Base-by-base conservation (phyloP, 2,329 filamentous ascomycete species). In the Periglandula ipomoeae region DNA sequence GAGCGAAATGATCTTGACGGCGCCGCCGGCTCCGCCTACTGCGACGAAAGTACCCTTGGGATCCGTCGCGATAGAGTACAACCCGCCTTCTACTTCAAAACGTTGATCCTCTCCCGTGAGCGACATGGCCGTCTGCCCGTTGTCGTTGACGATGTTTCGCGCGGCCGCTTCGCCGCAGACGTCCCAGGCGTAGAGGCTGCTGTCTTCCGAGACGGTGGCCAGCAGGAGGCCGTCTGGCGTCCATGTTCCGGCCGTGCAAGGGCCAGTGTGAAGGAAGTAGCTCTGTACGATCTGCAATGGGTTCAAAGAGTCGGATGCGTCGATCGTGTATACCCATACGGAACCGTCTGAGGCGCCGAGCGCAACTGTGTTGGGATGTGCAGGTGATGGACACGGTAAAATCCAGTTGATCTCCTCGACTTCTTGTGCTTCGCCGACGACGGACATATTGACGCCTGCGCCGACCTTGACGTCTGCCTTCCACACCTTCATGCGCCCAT, bases 351-450 rank as follows among this genome's bases (percentile, higher is more conserved):
- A 86, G 30, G 89, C 89, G 50, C 93, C 93, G 7, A 98, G 71
- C 0, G 93, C 93, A 53, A 98, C 64, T 8, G 88, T 82, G 69
- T 96, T 94, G 52, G 85, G 79, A 62, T 87, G 81, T 5, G 74
- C 70, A 11, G 81, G 66, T 52, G 83, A 74, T 1, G 90, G 89
- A 62, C 87, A 95, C 0, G 89, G 70, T 1, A 74, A 69, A 30
- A 97, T 68, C 90, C 91, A 98, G 72, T 93, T 95, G 61, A 98
- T 85, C 68, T 97, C 91, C 58, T 94, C 86, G 9, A 96, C 91
- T 65, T 98, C 93, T 60, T 89, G 85, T 3, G 82, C 79, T 61
- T 93, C 87, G 48, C 78, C 86, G 8, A 95, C 67, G 59, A 87
- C 85, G 40, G 76, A 72, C 60, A 79, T 66, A 46, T 73, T 69